Conservation (phyloP, 1,139 yeast species). For the Sugiyamaella neomexicana region DNA sequence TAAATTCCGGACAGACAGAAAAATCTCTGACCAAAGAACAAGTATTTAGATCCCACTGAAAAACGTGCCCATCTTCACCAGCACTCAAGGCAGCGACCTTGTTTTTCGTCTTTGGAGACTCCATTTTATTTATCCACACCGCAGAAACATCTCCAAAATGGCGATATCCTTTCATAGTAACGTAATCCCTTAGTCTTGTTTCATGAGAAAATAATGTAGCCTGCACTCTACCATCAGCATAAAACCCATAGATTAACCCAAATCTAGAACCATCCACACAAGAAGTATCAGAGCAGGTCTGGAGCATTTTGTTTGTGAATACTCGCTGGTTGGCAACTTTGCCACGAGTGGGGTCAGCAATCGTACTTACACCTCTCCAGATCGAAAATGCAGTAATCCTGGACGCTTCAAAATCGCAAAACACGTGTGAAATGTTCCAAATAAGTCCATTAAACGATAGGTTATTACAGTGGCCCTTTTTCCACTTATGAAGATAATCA, state of each 20-base stretch:
- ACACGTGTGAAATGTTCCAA: slow-evolving; percentile 31
- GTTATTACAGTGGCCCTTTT: slow-evolving; percentile 33
- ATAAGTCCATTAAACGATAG: slow-evolving; percentile 36
- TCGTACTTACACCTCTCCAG: slow-evolving; percentile 33
- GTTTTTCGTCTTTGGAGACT: slow-evolving; percentile 28
- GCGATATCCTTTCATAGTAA: slow-evolving; percentile 27
- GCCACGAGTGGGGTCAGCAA: slow-evolving; percentile 41
- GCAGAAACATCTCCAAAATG: slow-evolving; percentile 34
- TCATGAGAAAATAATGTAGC: slow-evolving; percentile 35
- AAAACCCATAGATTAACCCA: slow-evolving; percentile 38
- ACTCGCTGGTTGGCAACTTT: slow-evolving; percentile 36
- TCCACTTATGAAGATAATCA: slow-evolving; percentile 37
- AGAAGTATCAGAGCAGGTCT: slow-evolving; percentile 25
- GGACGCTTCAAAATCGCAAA: slow-evolving; percentile 34
- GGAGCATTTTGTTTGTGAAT: slow-evolving; percentile 31
- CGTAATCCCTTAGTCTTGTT: slow-evolving; percentile 36
- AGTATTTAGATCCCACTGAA: slow-evolving; percentile 30
- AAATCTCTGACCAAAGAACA: slow-evolving; percentile 22
- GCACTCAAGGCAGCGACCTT: slow-evolving; percentile 32
- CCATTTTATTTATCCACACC: slow-evolving; percentile 38
- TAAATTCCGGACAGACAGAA: slow-evolving; percentile 21
- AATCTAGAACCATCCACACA: slow-evolving; percentile 37
- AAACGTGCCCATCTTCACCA: slow-evolving; percentile 34
- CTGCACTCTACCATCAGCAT: slow-evolving; percentile 33
- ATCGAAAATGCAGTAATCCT: slow-evolving; percentile 34